These are phyloP conservation scores for Trichoderma orchidacearum DNA, from an alignment of 495 filamentous ascomycete species.

Conservation along the genomic window DNA sequence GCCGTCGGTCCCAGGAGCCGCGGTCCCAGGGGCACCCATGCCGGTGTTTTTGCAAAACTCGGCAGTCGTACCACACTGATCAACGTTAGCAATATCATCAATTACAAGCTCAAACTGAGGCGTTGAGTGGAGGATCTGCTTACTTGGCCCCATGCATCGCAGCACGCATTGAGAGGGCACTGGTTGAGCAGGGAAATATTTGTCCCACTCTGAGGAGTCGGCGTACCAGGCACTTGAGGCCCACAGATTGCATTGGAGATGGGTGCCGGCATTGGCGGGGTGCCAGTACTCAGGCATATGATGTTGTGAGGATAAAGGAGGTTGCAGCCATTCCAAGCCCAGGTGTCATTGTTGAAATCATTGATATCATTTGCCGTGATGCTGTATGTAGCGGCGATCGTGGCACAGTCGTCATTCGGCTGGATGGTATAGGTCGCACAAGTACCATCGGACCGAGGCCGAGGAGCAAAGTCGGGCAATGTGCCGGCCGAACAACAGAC, in stretches of 20 bases:
- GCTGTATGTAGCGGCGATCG: conserved; percentile 14
- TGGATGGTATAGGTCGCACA: conserved; percentile 23
- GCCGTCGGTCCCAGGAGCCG: conserved; percentile 17
- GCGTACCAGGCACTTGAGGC: conserved; percentile 24
- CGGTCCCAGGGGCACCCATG: conserved; percentile 25
- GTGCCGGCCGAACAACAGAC: conserved; percentile 33
- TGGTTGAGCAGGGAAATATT: conserved; percentile 16
- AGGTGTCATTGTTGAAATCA: conserved; percentile 28
- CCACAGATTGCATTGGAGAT: conserved; percentile 28
- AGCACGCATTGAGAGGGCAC: conserved; percentile 22
- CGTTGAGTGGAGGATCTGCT: not conserved
- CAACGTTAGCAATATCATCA: not conserved
- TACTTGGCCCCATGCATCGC: conserved; percentile 22
- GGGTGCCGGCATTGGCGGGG: conserved; percentile 28
- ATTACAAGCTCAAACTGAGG: not conserved
- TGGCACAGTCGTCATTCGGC: conserved; percentile 18
- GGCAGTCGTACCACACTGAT: conserved; percentile 28
- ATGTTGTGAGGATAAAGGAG: conserved; percentile 8
- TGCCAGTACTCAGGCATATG: conserved; percentile 37
- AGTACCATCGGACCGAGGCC: conserved; percentile 25
- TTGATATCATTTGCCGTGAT: conserved; percentile 22
- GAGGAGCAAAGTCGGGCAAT: conserved; percentile 21
- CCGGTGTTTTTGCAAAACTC: conserved; percentile 30
- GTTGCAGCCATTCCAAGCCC: conserved; percentile 35
- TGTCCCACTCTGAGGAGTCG: conserved; percentile 4